Conservation (phyloP, 1,284 basidiomycete species). For the Malassezia sympodialis region DNA sequence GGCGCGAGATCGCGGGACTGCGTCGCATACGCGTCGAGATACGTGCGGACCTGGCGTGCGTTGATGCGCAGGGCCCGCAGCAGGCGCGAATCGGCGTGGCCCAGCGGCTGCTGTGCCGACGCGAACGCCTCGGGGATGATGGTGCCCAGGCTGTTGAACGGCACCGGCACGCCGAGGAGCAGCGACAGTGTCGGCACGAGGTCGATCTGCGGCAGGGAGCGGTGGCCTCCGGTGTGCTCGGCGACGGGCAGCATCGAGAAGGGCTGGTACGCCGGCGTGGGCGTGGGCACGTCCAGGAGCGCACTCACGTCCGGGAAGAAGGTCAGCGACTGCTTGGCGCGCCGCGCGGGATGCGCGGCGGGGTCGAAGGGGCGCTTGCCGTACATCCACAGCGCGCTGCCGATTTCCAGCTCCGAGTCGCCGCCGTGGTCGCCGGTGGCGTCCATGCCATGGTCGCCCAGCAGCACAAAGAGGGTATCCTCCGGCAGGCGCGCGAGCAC, state of each 20-base stretch:
- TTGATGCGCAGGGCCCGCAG: conserved; percentile 64
- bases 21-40: conserved; percentile 64
- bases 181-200: conserved; percentile 79
- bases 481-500: conserved; percentile 29
- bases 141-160: conserved; percentile 85
- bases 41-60: conserved; percentile 64
- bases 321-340: background rate
- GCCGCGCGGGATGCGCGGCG: background rate
- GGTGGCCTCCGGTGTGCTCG: conserved; percentile 49
- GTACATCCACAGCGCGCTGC: conserved; percentile 82
- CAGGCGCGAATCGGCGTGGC: conserved; percentile 46
- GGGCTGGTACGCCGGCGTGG: conserved; percentile 15
- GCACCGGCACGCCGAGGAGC: conserved; percentile 83
- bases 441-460: conserved; percentile 98
- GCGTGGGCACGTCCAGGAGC: conserved; percentile 8
- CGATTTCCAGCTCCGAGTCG: conserved; percentile 74
- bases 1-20: conserved; percentile 58
- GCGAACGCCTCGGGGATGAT: conserved; percentile 81
- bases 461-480: conserved; percentile 63
- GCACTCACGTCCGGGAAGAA: conserved; percentile 7
- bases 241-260: conserved; percentile 36
- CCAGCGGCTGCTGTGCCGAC: background rate
- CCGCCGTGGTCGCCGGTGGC: conserved; percentile 88
- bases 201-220: conserved; percentile 83
- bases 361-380: conserved; percentile 16